Base-by-base conservation (phyloP, 495 filamentous ascomycete genomes). In the Chaetomium tenue region DNA sequence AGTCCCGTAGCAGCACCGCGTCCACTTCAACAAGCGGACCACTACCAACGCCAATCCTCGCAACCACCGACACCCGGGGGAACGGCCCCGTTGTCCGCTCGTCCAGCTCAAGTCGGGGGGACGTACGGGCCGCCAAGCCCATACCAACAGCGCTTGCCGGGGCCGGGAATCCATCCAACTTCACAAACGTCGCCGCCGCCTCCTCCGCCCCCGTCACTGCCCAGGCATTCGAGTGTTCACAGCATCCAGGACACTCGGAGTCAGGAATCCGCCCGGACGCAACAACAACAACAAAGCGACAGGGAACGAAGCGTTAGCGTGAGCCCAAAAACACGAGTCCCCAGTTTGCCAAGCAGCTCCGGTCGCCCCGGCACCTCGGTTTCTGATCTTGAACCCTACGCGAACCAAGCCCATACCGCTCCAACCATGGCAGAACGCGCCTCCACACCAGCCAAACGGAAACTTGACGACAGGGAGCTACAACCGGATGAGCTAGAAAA, bases 261-360 rank as follows among this genome's bases (percentile, higher is more conserved):
- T 60, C 67, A 73, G 69, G 74, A 75, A 48, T 65, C 72, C 22
- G 65, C 72, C 57, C 71, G 73, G 47, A 63, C 71, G 48, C 77
- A 76, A 37, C 76, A 72, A 55, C 77, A 72, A 58, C 77, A 77
- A 57, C 76, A 79, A 63, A 77, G 79, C 66, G 83, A 84, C 64
- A 79, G 84, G 66, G 86, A 87, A 58, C 75, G 79, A 54, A 88
- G 84, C 65, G 63, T 88, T 28, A 88, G 86, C 71, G 80, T 89
- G 58, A 87, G 84, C 71, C 86, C 86, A 12, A 89, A 89, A 71
- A 88, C 86, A 60, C 77, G 79, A 61, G 71, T 84, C 22, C 80
- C 81, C 62, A 83, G 80, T 72, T 71, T 82, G 58, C 81, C 81
- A 60, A 78, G 72, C 63, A 81, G 72, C 69, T 68, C 74, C 37